phyloP scores from a whole-genome alignment of 1,284 basidiomycete species.

The Ganoderma boninense region DNA sequence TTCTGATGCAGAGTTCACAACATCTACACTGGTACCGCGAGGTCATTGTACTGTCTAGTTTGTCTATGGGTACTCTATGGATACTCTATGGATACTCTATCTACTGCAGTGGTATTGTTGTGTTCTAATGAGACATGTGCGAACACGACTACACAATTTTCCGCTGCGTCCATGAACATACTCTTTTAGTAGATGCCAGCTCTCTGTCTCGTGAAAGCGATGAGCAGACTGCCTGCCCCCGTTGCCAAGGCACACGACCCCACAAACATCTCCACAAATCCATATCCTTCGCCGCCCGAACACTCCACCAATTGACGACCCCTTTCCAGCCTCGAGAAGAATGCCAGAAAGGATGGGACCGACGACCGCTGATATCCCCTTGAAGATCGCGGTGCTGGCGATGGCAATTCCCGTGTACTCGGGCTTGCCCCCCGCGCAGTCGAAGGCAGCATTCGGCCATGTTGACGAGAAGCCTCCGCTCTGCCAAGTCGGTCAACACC shows the following conservation, averaged over 20 bases:
- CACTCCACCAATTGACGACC: conserved; percentile 20
- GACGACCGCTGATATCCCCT: conserved; percentile 37
- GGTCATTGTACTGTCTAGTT: neutral
- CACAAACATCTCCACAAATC: conserved; percentile 39
- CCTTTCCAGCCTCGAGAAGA: conserved; percentile 35
- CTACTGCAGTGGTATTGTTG: neutral
- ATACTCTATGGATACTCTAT: neutral
- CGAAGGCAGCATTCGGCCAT: conserved; percentile 36
- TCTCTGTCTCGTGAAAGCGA: conserved; percentile 29
- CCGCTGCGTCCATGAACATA: too few species aligned
- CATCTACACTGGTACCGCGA: too few species aligned
- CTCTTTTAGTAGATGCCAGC: conserved; percentile 4
- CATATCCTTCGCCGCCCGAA: conserved; percentile 39
- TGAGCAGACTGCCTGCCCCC: conserved; percentile 29
- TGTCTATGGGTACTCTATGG: neutral
- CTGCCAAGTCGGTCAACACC: conserved; percentile 15
- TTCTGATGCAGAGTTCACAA: too few species aligned
- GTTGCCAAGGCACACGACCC: conserved; percentile 37
- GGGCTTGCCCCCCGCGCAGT: conserved; percentile 37
- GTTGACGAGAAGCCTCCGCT: conserved; percentile 39
- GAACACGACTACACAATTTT: neutral
- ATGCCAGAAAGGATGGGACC: conserved; percentile 37
- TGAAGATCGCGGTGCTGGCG: conserved; percentile 34
- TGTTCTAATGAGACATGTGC: neutral
- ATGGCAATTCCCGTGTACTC: conserved; percentile 37